Evolutionary conservation across 192 early-diverging fungal species (phyloP).

Genomic region (Gonapodya prolifera): DNA sequence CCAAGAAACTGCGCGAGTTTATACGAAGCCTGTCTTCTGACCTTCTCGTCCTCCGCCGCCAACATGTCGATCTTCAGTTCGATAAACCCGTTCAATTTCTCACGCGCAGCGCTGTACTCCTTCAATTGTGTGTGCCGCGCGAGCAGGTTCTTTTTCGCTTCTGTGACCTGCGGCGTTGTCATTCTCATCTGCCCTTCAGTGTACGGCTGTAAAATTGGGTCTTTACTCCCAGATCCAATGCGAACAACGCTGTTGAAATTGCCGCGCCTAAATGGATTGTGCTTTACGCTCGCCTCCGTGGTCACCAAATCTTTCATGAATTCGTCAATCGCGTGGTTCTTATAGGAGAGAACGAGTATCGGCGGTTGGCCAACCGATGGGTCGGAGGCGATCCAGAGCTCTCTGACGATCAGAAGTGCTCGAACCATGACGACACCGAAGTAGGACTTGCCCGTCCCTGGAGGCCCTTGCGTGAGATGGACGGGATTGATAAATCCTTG

Average conservation of each 20-base stretch:
- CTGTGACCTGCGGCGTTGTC: constrained; percentile 9
- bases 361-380: constrained; percentile 18
- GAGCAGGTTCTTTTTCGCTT: constrained; percentile 12
- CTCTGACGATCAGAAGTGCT: constrained; percentile 15
- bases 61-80: not conserved
- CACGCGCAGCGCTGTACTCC: not conserved
- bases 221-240: constrained; percentile 7
- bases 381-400: constrained; percentile 15
- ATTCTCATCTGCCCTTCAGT: constrained; percentile 8
- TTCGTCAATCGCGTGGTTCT: constrained; percentile 29
- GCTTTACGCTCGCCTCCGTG: constrained; percentile 12
- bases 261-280: constrained; percentile 16
- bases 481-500: constrained; percentile 18
- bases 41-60: not conserved
- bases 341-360: constrained; percentile 22
- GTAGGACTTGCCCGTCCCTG: constrained; percentile 27
- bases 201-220: constrained; percentile 11
- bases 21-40: not conserved
- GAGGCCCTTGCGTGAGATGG: constrained; percentile 24
- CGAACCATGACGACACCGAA: constrained; percentile 25
- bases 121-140: constrained; percentile 9
- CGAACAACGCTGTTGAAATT: constrained; percentile 10
- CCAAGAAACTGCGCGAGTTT: not conserved
- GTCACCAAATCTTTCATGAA: constrained; percentile 18
- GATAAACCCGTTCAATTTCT: not conserved